These are phyloP conservation scores for Fusarium chuoi DNA, from an alignment of 2,329 filamentous ascomycete species.

Conservation along the genomic window DNA sequence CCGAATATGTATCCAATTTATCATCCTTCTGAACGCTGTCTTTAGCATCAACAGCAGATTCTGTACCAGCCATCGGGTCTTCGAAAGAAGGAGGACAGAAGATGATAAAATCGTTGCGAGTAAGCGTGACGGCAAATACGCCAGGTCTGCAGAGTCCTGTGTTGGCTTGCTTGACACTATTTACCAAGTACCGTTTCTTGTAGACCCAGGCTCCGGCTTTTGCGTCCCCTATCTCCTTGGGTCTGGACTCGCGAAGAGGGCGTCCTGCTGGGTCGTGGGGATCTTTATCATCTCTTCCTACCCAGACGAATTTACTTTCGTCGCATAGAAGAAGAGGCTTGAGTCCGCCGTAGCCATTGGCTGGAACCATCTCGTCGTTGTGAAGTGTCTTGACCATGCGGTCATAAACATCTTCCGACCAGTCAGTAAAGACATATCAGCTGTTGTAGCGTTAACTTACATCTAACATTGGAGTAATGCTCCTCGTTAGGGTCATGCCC, in stretches of 20 bases:
- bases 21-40: neutral
- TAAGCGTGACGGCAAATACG: neutral
- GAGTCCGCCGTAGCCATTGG: neutral
- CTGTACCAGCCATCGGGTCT: neutral
- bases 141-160: neutral
- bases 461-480: neutral
- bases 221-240: neutral
- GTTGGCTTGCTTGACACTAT: neutral
- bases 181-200: neutral
- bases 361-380: neutral
- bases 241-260: neutral
- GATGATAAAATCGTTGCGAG: neutral
- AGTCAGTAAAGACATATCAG: neutral
- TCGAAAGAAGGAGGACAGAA: neutral
- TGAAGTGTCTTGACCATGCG: slow-evolving; percentile 1
- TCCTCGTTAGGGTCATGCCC: neutral
- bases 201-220: neutral
- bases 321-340: neutral
- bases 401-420: neutral
- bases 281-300: neutral
- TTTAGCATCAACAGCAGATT: neutral
- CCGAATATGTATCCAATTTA: neutral
- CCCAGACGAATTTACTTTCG: slow-evolving; percentile 1
- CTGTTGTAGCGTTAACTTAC: neutral
- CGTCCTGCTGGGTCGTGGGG: neutral